Evolutionary conservation across 2,329 filamentous ascomycete genomes (phyloP), one percentile per base, ranked within the genome.

Genomic region (Macrophomina phaseolina): DNA sequence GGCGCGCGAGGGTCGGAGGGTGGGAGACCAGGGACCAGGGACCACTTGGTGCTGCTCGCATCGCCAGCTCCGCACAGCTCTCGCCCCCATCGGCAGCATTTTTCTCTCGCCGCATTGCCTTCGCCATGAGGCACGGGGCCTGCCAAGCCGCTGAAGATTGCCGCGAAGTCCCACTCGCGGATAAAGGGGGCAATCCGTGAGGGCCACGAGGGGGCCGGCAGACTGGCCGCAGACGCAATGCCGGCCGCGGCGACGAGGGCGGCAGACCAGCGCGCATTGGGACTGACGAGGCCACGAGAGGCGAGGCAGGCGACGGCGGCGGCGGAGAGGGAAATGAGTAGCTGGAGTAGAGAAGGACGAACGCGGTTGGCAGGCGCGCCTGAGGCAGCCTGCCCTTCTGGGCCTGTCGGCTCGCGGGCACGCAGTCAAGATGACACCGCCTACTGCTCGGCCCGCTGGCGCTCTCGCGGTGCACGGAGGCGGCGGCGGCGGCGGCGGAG

Each of bases 121-220:
- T 46, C 55, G 46, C 58, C 58, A 32, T 8, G 16, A 4, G 58
- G 58, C 58, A 62, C 58, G 58, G 58, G 6, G 42, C 30, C 58
- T 30, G 58, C 58, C 58, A 62, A 62, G 58, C 48, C 58, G 58
- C 58, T 49, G 58, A 49, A 42, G 42, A 48, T 60, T 18, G n/a
- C 49, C 28, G 55, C n/a, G 14, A 40, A 34, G 55, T 16, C n/a
- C 42, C 42, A 36, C 18, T n/a, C 38, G 42, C 40, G 56, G 56
- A 60, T 46, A 60, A 32, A 40, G 56, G 56, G 23, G 28, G 23
- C 28, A 9, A 23, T 12, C 12, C n/a, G 28, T 34, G 28, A 30
- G 18, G 18, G 18, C 18, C 23, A 30, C 18, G 48, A 30, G 9
- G 48, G 48, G 18, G 48, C 18, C 18, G 48, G 48, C 48, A 30